Conservation (phyloP, 1,284 basidiomycete genomes). For the Melampsora americana region DNA sequence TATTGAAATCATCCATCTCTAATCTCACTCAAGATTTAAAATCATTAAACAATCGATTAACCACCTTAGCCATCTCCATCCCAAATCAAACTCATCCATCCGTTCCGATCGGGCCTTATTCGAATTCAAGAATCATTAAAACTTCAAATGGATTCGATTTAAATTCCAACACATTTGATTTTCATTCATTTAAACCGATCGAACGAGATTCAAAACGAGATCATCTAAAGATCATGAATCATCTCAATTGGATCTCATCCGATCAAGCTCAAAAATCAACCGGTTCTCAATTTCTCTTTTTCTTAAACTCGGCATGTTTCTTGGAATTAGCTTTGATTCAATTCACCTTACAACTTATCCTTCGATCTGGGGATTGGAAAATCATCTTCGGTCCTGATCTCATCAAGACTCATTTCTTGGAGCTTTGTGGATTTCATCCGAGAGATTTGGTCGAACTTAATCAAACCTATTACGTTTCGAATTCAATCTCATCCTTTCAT, state of each 20-base stretch:
- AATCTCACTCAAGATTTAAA: conserved; percentile 61
- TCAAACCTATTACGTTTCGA: conserved; percentile 56
- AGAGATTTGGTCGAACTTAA: conserved; percentile 62
- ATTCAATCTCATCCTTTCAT: background rate
- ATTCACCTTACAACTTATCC: conserved; percentile 75
- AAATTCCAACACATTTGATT: conserved; percentile 54
- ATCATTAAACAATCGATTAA: conserved; percentile 17
- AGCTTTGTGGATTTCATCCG: conserved; percentile 88
- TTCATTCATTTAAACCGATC: conserved; percentile 35
- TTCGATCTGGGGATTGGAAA: conserved; percentile 70
- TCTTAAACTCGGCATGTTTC: conserved; percentile 75
- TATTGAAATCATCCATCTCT: conserved; percentile 53
- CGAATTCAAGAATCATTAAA: conserved; percentile 65
- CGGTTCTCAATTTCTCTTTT: conserved; percentile 88
- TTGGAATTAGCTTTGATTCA: conserved; percentile 83
- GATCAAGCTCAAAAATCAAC: conserved; percentile 72
- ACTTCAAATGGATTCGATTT: conserved; percentile 66
- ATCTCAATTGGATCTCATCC: conserved; percentile 72
- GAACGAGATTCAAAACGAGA: conserved; percentile 62
- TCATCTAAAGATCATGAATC: conserved; percentile 67
- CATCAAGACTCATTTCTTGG: conserved; percentile 77
- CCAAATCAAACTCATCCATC: conserved; percentile 83
- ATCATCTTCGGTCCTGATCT: conserved; percentile 84
- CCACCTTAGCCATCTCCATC: conserved; percentile 56
- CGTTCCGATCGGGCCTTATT: conserved; percentile 69